A percentile compares a stretch with the other conserved stretches of the same genome.
phyloP scores from a whole-genome alignment of 805 yeast species.

The Lipomyces starkeyi region DNA sequence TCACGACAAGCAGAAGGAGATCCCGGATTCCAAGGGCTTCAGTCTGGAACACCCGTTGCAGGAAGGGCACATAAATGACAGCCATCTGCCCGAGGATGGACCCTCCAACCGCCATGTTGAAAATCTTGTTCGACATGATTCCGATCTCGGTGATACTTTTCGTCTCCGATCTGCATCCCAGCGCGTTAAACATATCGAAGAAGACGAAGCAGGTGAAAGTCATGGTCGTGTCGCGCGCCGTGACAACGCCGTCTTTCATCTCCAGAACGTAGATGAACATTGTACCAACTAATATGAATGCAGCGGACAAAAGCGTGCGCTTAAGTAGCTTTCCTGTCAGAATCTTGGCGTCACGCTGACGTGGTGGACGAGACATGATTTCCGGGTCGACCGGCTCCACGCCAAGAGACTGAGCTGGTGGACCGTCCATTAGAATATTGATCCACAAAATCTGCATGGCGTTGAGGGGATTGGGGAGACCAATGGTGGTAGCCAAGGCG shows the following conservation, averaged over 20 bases:
- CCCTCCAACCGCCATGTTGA: constrained; percentile 88
- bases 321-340: constrained; percentile 70
- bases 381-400: constrained; percentile 69
- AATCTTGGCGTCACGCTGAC: constrained; percentile 84
- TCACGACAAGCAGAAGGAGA: constrained; percentile 60
- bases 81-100: constrained; percentile 89
- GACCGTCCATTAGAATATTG: constrained; percentile 75
- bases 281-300: constrained; percentile 82
- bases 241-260: constrained; percentile 80
- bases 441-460: constrained; percentile 84
- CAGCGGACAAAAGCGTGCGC: constrained; percentile 78
- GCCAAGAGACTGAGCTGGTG: constrained; percentile 85
- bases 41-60: constrained; percentile 92
- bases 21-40: constrained; percentile 82
- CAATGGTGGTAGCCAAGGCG: constrained; percentile 31
- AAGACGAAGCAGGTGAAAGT: constrained; percentile 96
- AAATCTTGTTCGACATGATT: constrained; percentile 78
- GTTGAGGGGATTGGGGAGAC: constrained; percentile 65
- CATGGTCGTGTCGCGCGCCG: constrained; percentile 98
- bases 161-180: constrained; percentile 86
- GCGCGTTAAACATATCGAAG: constrained; percentile 96
- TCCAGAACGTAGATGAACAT: constrained; percentile 83
- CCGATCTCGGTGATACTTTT: constrained; percentile 87
- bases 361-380: constrained; percentile 69
- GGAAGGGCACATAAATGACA: constrained; percentile 91